Evolutionary conservation across 208 protist species (phyloP).

Genomic region (Trypanosoma melophagium): DNA sequence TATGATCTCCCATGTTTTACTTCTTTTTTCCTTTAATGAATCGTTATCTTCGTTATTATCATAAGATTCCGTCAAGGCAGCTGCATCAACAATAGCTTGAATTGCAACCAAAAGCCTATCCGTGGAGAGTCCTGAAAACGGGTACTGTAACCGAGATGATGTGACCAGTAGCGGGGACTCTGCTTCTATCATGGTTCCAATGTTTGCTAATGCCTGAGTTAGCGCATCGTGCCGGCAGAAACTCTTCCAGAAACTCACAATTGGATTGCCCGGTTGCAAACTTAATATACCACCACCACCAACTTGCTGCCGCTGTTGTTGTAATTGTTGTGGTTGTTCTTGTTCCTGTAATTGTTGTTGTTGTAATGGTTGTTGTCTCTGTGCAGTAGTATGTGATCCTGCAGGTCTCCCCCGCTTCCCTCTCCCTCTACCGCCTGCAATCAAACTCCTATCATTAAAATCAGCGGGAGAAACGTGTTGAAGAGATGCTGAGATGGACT

Average conservation of each 20-base stretch:
- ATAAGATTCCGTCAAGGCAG: not conserved
- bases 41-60: not conserved
- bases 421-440: too few relatives aligned
- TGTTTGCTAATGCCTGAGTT: constrained; percentile 23
- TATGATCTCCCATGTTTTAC: constrained; percentile 18
- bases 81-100: constrained; percentile 21
- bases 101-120: constrained; percentile 20
- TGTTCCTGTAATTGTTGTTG: too few relatives aligned
- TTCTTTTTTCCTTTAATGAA: not conserved
- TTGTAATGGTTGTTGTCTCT: too few relatives aligned
- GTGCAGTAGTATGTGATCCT: too few relatives aligned
- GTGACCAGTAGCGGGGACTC: constrained; percentile 4
- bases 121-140: constrained; percentile 22
- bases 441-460: too few relatives aligned
- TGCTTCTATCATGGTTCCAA: constrained; percentile 27
- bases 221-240: constrained; percentile 20
- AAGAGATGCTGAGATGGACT: too few relatives aligned
- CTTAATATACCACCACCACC: not conserved
- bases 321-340: not conserved
- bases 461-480: too few relatives aligned
- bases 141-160: constrained; percentile 4
- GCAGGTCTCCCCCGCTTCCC: too few relatives aligned
- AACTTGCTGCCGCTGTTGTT: not conserved
- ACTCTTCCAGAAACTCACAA: constrained; percentile 27
- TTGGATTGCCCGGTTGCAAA: constrained; percentile 12